phyloP scores from a whole-genome alignment of 192 early-diverging fungal species.

The Linnemannia schmuckeri region DNA sequence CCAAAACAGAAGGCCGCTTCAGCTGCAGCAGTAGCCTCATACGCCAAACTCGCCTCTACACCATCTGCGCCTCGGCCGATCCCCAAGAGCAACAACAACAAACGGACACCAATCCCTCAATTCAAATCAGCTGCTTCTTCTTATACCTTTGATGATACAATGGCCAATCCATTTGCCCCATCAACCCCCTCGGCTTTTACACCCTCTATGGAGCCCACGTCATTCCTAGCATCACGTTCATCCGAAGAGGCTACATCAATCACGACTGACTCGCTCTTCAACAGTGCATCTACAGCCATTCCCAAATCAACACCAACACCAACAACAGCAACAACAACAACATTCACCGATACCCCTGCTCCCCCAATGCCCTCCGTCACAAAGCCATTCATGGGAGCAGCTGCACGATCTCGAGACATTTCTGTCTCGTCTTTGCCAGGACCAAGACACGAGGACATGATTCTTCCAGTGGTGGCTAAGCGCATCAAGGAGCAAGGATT shows the following conservation, averaged over 20 bases:
- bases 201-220: conserved; percentile 47
- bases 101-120: conserved; percentile 10
- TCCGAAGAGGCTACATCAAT: not conserved
- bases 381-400: conserved; percentile 16
- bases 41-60: conserved; percentile 3
- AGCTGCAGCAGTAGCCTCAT: not conserved
- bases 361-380: not conserved
- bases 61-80: conserved; percentile 41
- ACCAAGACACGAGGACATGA: conserved; percentile 52
- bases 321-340: not conserved
- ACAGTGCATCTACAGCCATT: not conserved
- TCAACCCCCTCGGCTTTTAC: conserved; percentile 47
- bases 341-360: conserved; percentile 5
- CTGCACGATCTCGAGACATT: conserved; percentile 15
- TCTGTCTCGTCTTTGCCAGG: conserved; percentile 23
- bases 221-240: conserved; percentile 3
- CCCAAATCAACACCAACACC: not conserved
- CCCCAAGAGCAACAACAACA: conserved; percentile 29
- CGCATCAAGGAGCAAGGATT: conserved; percentile 48
- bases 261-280: not conserved
- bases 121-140: conserved; percentile 13
- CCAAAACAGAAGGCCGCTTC: not conserved
- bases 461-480: conserved; percentile 40
- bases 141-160: conserved; percentile 40
- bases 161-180: conserved; percentile 37